Evolutionary conservation across 1,139 yeast species (phyloP).

Genomic region (Entelexis paramagnoliae): DNA sequence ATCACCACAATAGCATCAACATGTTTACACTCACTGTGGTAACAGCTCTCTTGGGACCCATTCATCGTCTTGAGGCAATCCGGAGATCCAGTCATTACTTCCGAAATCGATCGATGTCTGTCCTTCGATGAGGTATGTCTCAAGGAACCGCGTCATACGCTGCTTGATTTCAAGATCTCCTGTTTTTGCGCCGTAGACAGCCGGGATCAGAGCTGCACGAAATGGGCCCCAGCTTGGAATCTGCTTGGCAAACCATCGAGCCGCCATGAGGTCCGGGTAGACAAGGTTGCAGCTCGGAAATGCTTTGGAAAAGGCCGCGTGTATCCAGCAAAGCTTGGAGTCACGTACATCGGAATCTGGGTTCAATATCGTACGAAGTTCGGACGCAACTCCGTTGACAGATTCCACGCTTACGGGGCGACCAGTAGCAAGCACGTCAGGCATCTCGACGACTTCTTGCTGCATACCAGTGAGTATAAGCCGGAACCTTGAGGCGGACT

Average conservation of each 20-base stretch:
- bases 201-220: neutral
- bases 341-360: neutral
- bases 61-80: conserved; percentile 2
- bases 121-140: neutral
- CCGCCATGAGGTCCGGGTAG: conserved; percentile 9
- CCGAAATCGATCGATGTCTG: neutral
- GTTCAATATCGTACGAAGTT: neutral
- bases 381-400: conserved; percentile 1
- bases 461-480: conserved; percentile 18
- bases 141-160: conserved; percentile 2
- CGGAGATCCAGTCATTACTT: neutral
- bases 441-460: conserved; percentile 12
- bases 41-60: conserved; percentile 12
- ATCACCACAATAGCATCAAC: too few species aligned
- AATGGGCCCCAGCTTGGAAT: neutral
- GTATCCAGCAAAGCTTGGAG: conserved; percentile 10
- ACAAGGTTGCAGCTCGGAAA: conserved; percentile 8
- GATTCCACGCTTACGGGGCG: conserved; percentile 15
- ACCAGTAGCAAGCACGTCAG: conserved; percentile 13
- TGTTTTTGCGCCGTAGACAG: conserved; percentile 10
- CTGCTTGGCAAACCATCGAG: conserved; percentile 5
- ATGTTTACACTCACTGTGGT: too few species aligned
- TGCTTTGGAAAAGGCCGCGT: conserved; percentile 15
- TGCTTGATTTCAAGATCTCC: neutral
- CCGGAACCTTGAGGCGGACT: conserved; percentile 9